Conservation (phyloP, 176 grass and related monocot species). For the Aechmea fasciata region DNA sequence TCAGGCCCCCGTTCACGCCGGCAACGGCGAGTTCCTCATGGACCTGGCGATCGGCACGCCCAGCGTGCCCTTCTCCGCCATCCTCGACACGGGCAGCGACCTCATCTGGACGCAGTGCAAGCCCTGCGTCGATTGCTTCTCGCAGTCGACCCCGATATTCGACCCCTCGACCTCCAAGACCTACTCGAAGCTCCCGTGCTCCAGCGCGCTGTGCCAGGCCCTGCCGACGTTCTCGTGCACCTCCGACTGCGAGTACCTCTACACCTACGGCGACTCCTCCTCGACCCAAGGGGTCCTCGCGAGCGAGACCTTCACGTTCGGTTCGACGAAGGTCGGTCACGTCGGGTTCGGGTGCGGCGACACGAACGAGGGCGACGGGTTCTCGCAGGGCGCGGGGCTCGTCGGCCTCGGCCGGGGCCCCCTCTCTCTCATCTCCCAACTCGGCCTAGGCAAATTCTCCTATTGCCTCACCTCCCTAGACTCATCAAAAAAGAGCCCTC, state of each 20-base stretch:
- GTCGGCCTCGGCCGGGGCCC: conserved; percentile 50
- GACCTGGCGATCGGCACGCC: conserved; percentile 45
- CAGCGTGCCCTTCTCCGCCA: conserved; percentile 24
- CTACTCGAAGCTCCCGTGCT: conserved; percentile 14
- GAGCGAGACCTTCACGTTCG: conserved; percentile 48
- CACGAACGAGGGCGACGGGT: conserved; percentile 13
- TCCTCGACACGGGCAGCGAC: conserved; percentile 27
- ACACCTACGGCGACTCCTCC: conserved; percentile 28
- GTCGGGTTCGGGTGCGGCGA: conserved; percentile 42
- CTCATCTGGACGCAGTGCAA: conserved; percentile 26
- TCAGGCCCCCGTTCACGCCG: conserved; percentile 9
- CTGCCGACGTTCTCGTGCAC: conserved; percentile 18
- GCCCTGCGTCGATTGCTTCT: conserved; percentile 32
- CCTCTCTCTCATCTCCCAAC: conserved; percentile 53
- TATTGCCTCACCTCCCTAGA: conserved; percentile 51
- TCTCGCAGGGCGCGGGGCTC: conserved; percentile 34
- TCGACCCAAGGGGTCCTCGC: conserved; percentile 22
- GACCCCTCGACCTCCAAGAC: conserved; percentile 22
- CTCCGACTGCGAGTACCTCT: conserved; percentile 24
- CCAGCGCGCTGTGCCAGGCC: conserved; percentile 11
- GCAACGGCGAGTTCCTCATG: conserved; percentile 39
- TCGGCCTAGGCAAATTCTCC: conserved; percentile 43
- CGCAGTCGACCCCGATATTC: conserved; percentile 17
- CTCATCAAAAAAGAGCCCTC: conserved; percentile 28
- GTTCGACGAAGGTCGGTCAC: not conserved